phyloP scores from a whole-genome alignment of 306 rosid genomes.

The Canavalia ensiformis region DNA sequence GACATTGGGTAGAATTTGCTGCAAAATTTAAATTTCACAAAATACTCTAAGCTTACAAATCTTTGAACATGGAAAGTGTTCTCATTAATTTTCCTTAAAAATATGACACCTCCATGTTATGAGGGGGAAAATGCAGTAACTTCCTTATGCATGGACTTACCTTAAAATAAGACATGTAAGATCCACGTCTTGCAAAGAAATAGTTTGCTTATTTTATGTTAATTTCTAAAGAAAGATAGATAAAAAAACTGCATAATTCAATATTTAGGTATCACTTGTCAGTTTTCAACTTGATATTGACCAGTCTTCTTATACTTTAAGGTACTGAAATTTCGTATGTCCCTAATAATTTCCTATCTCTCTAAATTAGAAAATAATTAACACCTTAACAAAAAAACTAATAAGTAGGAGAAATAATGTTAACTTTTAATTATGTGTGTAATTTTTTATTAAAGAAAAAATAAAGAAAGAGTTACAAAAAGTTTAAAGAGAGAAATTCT shows the following conservation, averaged over 20 bases:
- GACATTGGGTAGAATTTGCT: constrained; percentile 57
- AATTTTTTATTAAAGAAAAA: not conserved
- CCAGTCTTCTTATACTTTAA: not conserved
- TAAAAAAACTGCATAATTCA: too few species aligned
- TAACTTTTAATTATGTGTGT: not conserved
- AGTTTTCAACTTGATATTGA: too few species aligned
- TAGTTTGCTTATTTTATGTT: not conserved
- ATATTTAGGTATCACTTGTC: too few species aligned
- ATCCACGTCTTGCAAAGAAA: not conserved
- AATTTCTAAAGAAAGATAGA: not conserved
- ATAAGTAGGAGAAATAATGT: not conserved
- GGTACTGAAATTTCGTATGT: not conserved
- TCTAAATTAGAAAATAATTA: not conserved
- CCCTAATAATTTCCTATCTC: not conserved
- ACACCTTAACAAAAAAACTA: not conserved
- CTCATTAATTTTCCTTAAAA: not conserved
- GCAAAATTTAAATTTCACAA: not conserved
- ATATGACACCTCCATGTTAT: not conserved
- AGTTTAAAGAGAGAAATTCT: too few species aligned
- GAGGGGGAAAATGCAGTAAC: not conserved
- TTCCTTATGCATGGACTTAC: not conserved
- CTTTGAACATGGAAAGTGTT: not conserved
- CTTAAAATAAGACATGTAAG: too few species aligned
- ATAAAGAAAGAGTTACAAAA: not conserved
- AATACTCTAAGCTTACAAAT: not conserved